Percentiles rank a stretch among this genome's conserved stretches.
Conservation (phyloP, 257 asterid species). For the Penstemon davidsonii region DNA sequence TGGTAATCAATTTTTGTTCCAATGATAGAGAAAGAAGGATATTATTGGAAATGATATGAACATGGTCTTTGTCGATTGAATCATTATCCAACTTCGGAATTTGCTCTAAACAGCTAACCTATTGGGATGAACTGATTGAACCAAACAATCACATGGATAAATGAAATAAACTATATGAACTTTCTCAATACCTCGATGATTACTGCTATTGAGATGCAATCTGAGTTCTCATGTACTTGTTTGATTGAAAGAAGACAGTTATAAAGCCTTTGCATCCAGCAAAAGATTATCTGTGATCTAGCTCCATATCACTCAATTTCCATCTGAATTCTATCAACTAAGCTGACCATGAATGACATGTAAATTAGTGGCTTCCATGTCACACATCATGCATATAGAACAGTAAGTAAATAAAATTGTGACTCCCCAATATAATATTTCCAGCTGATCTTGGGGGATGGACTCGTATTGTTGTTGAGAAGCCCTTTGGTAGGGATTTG, state of each 20-base stretch:
- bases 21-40: slow-evolving; percentile 6
- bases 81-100: neutral
- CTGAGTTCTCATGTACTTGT: neutral
- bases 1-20: neutral
- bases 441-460: slow-evolving; percentile 97
- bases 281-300: no score
- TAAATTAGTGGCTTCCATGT: slow-evolving; percentile 15
- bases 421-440: slow-evolving; percentile 26
- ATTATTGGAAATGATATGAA: neutral
- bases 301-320: neutral
- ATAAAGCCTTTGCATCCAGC: neutral
- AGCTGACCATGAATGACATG: neutral
- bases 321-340: slow-evolving; percentile 10
- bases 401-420: neutral
- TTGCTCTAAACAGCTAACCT: neutral
- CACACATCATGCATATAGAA: neutral
- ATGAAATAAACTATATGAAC: neutral
- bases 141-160: neutral
- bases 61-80: neutral
- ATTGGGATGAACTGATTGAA: no score
- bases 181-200: neutral
- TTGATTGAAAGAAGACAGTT: neutral
- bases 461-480: slow-evolving; percentile 98
- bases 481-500: slow-evolving; percentile 97
- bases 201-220: neutral